Base-by-base conservation (phyloP, 2,329 filamentous ascomycete genomes). In the Aspergillus viridinutans region DNA sequence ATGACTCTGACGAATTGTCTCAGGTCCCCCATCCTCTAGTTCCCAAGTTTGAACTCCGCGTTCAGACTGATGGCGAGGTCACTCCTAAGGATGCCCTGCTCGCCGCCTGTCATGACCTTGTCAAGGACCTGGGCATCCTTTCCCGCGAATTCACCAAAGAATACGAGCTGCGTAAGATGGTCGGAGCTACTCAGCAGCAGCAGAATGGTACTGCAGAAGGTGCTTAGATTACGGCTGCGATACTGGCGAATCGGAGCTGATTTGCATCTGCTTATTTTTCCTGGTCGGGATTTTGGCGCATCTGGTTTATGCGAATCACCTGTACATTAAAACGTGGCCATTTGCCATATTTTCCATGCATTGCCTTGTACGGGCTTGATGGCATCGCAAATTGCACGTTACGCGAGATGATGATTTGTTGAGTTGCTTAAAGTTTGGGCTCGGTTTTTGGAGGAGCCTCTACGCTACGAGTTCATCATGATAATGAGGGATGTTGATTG, bases 111-210 rank as follows among this genome's bases (percentile, higher is more conserved):
- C 86, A 89, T 73, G 88, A 92, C 64, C 82, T 97, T 49, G 89
- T 99, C 61, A 83, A 86, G 58, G 88, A 95, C 63, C 84, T 96
- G 55, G 88, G 88, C 55, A 87, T 86, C 62, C 80, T 99, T 58
- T 89, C 89, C 61, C 86, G 90, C 62, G 90, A 95, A 71, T 96
- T 97, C 73, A 96, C 90, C 21, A 92, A 93, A 69, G 93, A 97
- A 75, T 94, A 87, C 77, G 90, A 95, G 75, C 78, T 96, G 66
- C 87, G 90, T 68, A 92, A 92, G 76, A 93, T 95, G 83, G 90
- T 88, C 58, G 84, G 84, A 48, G 85, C 84, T 23, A 83, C 84
- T 52, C 84, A 87, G 64, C 75, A 76, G 61, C 72, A 75, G 61
- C 69, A 72, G 55, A 70, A 64, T 35, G 62, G 61, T 49, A 58